Evolutionary conservation across 371 early-diverging fungal genomes (phyloP), one percentile per base, ranked within the genome.

Genomic region (Mucor irregularis): DNA sequence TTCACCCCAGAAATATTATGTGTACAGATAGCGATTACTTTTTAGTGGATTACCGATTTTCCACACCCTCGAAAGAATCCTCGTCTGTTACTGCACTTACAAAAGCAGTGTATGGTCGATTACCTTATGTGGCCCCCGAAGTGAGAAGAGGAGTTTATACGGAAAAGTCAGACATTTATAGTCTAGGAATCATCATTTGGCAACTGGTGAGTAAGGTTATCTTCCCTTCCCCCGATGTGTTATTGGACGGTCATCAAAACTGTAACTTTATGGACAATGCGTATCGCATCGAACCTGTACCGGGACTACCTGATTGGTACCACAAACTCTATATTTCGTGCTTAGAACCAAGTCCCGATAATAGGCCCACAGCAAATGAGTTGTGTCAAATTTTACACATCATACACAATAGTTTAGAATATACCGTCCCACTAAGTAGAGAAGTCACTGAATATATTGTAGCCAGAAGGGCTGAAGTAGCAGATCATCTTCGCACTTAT

Each of bases 21-120:
- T 78, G 74, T 39, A 74, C 78, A 0, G 78, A 78, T 50, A 58
- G 63, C 8, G 78, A 78, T 51, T 74, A 78, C 44, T 78, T 78
- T 39, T 45, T 78, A 14, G 71, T 78, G 10, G 78, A 78, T 47
- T 78, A 78, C 62, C 73, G 78, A 30, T 78, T 72, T 44, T 61
- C 78, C 2, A 78, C 74, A 4, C 74, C 71, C 5, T 60, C 72
- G 1, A 57, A 58, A 7, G 78, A 74, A 50, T 69, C 74, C 0
- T 69, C 73, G 1, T 69, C 71, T 0, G 78, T 78, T 6, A 78
- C 74, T 14, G 61, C 73, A 13, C 25, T 72, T 13, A 74, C 78
- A 4, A 74, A 72, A 29, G 78, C 78, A 10, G 73, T 74, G 5
- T 78, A 74, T 55, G 78, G 78, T 8, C 61, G 74, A 31, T 28